phyloP scores from a whole-genome alignment of 1,284 basidiomycete species.

The Ceratobasidium sp. region DNA sequence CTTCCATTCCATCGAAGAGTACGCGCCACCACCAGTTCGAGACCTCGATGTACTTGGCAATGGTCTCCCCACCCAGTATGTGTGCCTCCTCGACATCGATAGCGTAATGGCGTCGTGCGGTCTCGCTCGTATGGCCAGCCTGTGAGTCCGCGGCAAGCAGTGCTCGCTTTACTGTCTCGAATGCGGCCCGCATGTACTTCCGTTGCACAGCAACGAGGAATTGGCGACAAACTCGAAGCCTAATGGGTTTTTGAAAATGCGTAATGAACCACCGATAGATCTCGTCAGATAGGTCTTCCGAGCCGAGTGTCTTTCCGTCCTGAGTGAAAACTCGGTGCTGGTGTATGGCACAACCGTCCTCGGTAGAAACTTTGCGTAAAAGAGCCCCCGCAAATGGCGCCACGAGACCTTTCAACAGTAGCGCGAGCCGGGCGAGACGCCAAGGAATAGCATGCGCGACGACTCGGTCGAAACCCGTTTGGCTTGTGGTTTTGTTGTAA shows the following conservation, averaged over 20 bases:
- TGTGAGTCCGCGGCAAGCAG: not conserved
- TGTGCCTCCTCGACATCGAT: not conserved
- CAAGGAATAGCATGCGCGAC: constrained; percentile 13
- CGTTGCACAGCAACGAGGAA: not conserved
- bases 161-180: not conserved
- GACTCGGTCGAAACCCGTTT: not conserved
- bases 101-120: not conserved
- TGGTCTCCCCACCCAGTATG: not conserved
- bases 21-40: not conserved
- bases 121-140: not conserved
- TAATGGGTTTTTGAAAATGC: not conserved
- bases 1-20: not conserved
- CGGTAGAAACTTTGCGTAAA: no score
- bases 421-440: not conserved
- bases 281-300: not conserved
- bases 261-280: not conserved
- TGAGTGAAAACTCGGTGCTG: not conserved
- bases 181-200: not conserved
- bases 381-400: no score
- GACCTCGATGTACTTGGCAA: not conserved
- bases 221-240: not conserved
- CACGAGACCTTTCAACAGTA: no score
- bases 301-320: not conserved
- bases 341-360: not conserved
- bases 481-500: constrained; percentile 11